Base-by-base conservation (phyloP, 1,284 basidiomycete genomes). In the Cystobasidium slooffiae region DNA sequence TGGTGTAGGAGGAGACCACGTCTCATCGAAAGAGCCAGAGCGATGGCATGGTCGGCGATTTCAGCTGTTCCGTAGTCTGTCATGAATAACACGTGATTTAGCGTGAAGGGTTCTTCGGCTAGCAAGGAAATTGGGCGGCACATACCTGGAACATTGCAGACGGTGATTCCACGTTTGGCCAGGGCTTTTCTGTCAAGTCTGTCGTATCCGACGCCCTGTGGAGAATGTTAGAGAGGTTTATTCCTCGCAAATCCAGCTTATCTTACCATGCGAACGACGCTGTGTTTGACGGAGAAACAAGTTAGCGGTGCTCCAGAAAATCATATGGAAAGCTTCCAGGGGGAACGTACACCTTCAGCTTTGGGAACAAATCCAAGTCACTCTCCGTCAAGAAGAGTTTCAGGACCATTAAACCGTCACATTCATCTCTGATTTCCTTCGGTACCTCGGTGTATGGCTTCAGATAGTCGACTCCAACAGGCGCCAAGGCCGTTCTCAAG, bases 131-230 rank as follows among this genome's bases (percentile, higher is more conserved):
- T 14, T 9, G 62, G 62, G 5, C 8, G 22, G 39, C 14, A 39
- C 72, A 22, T 14, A 73, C 76, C 76, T 62, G 78, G 78, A 5
- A 76, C 70, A 61, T 79, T 79, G 62, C 75, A 77, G 22, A 78
- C 77, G 10, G 56, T 74, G 16, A 78, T 59, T 39, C 72, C 70
- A 6, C 63, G 41, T n/a, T 55, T 67, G 5, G 66, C 75, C 20
- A 76, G 58, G 37, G 75, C 77, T 24, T 18, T 62, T 52, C 78
- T 59, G 47, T 78, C 78, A 10, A 79, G 62, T 4, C 76, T 46
- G 41, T 79, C 78, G 44, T 77, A 78, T 0, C 78, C 78, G 1
- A 79, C 78, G 14, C 78, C 78, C 64, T 66, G 31, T 37, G 2
- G 37, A 59, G 14, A 16, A 24, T 39, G 37, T 37, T 59, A 37